Evolutionary conservation across 306 rosid species (phyloP).

Genomic region (Echinosophora koreensis): DNA sequence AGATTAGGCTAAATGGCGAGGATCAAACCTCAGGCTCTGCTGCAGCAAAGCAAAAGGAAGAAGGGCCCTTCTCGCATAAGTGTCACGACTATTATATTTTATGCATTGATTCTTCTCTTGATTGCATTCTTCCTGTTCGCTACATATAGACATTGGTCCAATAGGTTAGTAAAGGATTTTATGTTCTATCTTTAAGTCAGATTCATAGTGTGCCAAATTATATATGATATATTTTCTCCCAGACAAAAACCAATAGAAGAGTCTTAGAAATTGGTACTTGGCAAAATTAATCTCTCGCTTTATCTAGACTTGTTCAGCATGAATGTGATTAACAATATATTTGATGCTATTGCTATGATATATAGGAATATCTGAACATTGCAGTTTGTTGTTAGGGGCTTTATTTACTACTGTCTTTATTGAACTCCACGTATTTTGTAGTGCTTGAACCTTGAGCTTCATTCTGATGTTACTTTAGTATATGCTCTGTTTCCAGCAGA

Average conservation of each 20-base stretch:
- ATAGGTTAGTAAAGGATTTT: slow-evolving; percentile 58
- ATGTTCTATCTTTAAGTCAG: slow-evolving; percentile 12
- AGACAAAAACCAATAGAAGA: neutral
- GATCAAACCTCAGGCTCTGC: slow-evolving; percentile 78
- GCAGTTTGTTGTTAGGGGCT: slow-evolving; percentile 19
- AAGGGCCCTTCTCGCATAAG: slow-evolving; percentile 72
- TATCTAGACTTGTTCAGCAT: slow-evolving; percentile 1
- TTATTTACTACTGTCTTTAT: slow-evolving; percentile 16
- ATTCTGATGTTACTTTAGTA: slow-evolving; percentile 30
- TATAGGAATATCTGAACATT: slow-evolving; percentile 36
- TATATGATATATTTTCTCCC: neutral
- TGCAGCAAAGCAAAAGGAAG: slow-evolving; percentile 84
- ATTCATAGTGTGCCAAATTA: slow-evolving; percentile 17
- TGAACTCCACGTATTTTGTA: neutral
- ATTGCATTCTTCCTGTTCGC: slow-evolving; percentile 58
- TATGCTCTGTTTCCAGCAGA: slow-evolving; percentile 21
- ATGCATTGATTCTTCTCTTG: slow-evolving; percentile 58
- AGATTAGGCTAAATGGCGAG: slow-evolving; percentile 62
- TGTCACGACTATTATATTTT: slow-evolving; percentile 53
- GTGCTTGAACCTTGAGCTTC: slow-evolving; percentile 33
- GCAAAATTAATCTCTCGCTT: slow-evolving; percentile 26
- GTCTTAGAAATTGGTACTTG: slow-evolving; percentile 2
- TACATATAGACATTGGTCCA: slow-evolving; percentile 65
- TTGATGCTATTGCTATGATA: slow-evolving; percentile 11
- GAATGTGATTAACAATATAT: slow-evolving; percentile 25